These are phyloP conservation scores for Chlamydomonas reinhardtii DNA, from an alignment of 163 green algal genomes.

Conservation along the genomic window DNA sequence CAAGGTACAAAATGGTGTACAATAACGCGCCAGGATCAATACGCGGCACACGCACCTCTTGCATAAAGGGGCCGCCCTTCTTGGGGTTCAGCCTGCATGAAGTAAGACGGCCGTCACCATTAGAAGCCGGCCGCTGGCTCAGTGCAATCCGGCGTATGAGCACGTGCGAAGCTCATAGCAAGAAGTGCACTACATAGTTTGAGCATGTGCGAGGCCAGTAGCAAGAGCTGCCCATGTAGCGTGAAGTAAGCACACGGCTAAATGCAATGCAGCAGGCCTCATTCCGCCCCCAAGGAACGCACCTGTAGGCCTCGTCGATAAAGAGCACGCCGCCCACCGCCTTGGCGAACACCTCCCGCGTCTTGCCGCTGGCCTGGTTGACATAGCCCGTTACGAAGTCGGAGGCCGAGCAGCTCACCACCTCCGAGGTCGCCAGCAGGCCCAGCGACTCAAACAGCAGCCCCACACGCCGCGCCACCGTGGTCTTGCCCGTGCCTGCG, in stretches of 20 bases:
- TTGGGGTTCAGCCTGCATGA: constrained; percentile 55
- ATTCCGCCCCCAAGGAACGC: no score
- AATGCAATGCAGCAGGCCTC: no score
- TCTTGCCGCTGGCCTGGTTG: constrained; percentile 64
- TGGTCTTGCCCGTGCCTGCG: constrained; percentile 76
- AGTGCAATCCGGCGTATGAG: no score
- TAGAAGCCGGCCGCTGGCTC: no score
- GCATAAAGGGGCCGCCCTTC: constrained; percentile 56
- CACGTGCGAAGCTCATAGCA: no score
- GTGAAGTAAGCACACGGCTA: no score
- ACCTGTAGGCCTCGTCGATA: constrained; percentile 76
- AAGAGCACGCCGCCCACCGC: constrained; percentile 68
- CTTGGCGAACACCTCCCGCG: constrained; percentile 63
- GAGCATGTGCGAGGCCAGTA: no score
- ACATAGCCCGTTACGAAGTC: constrained; percentile 69
- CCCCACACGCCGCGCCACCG: constrained; percentile 63
- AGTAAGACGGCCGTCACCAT: not conserved
- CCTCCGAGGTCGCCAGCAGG: constrained; percentile 49
- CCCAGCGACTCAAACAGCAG: constrained; percentile 66
- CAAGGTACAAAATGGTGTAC: no score
- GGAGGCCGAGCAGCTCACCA: constrained; percentile 60
- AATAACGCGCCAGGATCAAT: no score
- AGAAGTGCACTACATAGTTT: no score
- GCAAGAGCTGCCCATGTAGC: no score
- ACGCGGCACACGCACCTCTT: constrained; percentile 43